These are phyloP conservation scores for Neonectria ditissima DNA, from an alignment of 2,329 filamentous ascomycete species.

Conservation along the genomic window DNA sequence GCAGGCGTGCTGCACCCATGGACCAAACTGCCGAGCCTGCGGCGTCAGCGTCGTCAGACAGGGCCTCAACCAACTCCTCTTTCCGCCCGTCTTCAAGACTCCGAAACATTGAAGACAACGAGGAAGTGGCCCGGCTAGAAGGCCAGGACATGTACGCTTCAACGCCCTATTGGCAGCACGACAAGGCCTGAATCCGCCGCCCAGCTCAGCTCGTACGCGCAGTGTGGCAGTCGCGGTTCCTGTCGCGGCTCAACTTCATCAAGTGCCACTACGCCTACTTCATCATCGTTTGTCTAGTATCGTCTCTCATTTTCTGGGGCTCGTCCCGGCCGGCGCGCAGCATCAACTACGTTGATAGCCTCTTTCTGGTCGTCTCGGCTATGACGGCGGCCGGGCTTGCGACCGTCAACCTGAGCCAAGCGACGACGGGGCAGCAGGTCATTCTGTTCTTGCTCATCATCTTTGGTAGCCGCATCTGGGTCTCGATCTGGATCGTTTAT, in stretches of 20 bases:
- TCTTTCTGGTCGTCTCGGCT: constrained; percentile 4
- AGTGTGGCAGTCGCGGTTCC: too few species aligned
- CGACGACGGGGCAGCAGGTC: constrained; percentile 1
- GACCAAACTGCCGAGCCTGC: too few species aligned
- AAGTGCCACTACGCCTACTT: not conserved
- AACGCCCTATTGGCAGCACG: too few species aligned
- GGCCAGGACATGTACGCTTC: too few species aligned
- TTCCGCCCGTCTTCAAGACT: too few species aligned
- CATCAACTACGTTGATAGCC: not conserved
- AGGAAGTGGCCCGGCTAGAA: too few species aligned
- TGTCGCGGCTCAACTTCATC: not conserved
- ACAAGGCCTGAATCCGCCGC: too few species aligned
- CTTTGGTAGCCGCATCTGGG: not conserved
- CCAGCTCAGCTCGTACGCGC: too few species aligned
- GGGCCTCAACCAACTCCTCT: too few species aligned
- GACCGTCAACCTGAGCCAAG: not conserved
- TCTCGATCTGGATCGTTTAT: not conserved
- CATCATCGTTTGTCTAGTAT: not conserved
- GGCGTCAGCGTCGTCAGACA: too few species aligned
- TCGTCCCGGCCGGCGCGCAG: not conserved
- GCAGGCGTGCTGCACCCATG: too few species aligned
- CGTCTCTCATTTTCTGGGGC: not conserved
- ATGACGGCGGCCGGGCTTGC: constrained; percentile 1
- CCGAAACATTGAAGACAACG: too few species aligned
- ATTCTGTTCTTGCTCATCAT: not conserved